These are phyloP conservation scores for Cercospora nicotianae DNA, from an alignment of 2,329 filamentous ascomycete genomes.

Conservation along the genomic window DNA sequence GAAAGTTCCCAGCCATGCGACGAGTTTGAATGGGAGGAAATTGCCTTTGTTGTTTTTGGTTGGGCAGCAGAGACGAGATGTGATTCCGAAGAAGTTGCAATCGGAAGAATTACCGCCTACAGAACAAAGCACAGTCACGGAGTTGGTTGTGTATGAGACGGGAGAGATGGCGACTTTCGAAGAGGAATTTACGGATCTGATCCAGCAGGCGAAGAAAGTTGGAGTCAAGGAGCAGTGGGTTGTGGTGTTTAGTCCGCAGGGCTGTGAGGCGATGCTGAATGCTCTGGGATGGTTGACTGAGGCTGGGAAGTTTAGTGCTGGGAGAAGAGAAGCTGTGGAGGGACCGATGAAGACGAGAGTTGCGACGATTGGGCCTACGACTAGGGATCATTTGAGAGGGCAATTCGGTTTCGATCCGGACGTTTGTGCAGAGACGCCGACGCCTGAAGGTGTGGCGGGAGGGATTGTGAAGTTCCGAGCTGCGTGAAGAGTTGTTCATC, in stretches of 20 bases:
- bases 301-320: slow-evolving; percentile 40
- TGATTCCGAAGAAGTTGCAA: slow-evolving; percentile 81
- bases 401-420: slow-evolving; percentile 69
- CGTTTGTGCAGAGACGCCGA: slow-evolving; percentile 79
- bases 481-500: not conserved
- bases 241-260: slow-evolving; percentile 68
- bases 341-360: slow-evolving; percentile 76
- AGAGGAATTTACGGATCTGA: slow-evolving; percentile 56
- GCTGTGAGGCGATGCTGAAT: slow-evolving; percentile 61
- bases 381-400: slow-evolving; percentile 67
- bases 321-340: slow-evolving; percentile 74
- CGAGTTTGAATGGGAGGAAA: slow-evolving; percentile 43
- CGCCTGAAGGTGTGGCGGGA: slow-evolving; percentile 71
- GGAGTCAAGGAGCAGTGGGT: slow-evolving; percentile 61
- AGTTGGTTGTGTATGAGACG: slow-evolving; percentile 84
- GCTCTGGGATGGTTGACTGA: slow-evolving; percentile 51
- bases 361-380: slow-evolving; percentile 92
- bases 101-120: slow-evolving; percentile 51
- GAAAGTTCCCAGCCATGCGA: slow-evolving; percentile 33
- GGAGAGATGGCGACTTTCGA: slow-evolving; percentile 78
- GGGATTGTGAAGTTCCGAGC: slow-evolving; percentile 55
- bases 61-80: slow-evolving; percentile 83
- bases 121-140: slow-evolving; percentile 66
- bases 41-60: slow-evolving; percentile 80
- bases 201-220: slow-evolving; percentile 46